Evolutionary conservation across 129 eudicot genomes (phyloP), one percentile per base, ranked within the genome.

Genomic region (Solidago caesia): DNA sequence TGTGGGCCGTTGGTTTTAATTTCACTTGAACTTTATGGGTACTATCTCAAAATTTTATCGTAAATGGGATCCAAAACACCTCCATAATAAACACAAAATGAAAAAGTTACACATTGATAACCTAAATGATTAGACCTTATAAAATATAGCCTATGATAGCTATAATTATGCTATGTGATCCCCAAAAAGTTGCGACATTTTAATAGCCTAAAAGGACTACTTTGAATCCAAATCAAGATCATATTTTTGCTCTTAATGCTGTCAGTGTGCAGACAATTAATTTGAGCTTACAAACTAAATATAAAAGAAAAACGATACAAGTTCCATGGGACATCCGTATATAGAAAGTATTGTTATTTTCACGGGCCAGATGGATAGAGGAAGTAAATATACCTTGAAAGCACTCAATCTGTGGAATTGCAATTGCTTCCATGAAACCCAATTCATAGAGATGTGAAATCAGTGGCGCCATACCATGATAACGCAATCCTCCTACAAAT

Each of bases 401-500:
- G 77, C 97, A 94, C 78, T 94, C 98, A 51, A 73, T 85, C 80
- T 90, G 98, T 74, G 97, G 91, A 67, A 94, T 90, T 29, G 97
- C 70, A 59, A 83, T 56, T 4, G 98, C 89, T 75, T 94, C 98
- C 96, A 90, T 87, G 75, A 79, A 82, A 4, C 98, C 98, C 83
- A 90, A 68, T 75, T 94, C 98, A 64, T 85, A 85, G 11, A 90
- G 77, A 62, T 94, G 98, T 44, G 98, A 94, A 82, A 94, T 87
- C 77, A 94, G 67, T 39, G 97, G 98, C 56, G 96, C 87, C 97
- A 94, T 90, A 44, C 98, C 98, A 83, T 94, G 98, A 85, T 94
- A 94, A 44, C 98, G 90, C 78, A 94, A 77, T 59, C 98, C 98
- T 44, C 98, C 98, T 93, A 77, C 44, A 67, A 77, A 71, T 67